Conservation (phyloP, 495 filamentous ascomycete species). For the Parmelia sp. region DNA sequence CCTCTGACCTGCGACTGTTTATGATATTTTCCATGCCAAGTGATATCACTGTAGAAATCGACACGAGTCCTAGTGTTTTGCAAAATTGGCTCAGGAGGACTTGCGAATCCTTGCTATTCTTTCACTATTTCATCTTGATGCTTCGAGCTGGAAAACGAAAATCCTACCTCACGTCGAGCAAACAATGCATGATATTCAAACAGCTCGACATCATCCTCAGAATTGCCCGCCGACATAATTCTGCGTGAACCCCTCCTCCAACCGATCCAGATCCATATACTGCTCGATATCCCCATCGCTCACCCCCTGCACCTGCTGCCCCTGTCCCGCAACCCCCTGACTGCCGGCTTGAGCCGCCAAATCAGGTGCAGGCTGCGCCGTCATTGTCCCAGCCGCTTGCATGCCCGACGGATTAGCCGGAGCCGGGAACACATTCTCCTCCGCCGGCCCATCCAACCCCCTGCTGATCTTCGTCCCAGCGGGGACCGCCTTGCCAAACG, state of each 20-base stretch:
- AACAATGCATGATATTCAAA: neutral
- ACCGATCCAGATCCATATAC: constrained; percentile 30
- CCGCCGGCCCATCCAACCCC: constrained; percentile 29
- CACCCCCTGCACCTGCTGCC: constrained; percentile 12
- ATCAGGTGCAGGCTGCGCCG: neutral
- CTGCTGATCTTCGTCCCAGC: constrained; percentile 30
- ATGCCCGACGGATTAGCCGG: neutral
- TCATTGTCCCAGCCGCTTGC: constrained; percentile 9
- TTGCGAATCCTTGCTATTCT: no score
- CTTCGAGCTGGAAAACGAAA: no score
- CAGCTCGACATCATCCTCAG: neutral
- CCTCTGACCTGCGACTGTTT: no score
- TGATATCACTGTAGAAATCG: no score
- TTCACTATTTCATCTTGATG: no score
- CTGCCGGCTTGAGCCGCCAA: neutral
- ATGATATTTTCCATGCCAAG: no score
- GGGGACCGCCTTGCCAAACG: constrained; percentile 43
- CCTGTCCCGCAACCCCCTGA: neutral
- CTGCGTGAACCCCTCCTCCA: constrained; percentile 21
- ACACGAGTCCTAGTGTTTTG: no score
- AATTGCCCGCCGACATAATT: constrained; percentile 6
- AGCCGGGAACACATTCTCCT: constrained; percentile 20
- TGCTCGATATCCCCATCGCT: constrained; percentile 27
- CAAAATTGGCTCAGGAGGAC: no score
- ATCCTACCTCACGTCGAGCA: no score